Evolutionary conservation across 257 asterid species (phyloP).

Genomic region (Solanum arcanum): DNA sequence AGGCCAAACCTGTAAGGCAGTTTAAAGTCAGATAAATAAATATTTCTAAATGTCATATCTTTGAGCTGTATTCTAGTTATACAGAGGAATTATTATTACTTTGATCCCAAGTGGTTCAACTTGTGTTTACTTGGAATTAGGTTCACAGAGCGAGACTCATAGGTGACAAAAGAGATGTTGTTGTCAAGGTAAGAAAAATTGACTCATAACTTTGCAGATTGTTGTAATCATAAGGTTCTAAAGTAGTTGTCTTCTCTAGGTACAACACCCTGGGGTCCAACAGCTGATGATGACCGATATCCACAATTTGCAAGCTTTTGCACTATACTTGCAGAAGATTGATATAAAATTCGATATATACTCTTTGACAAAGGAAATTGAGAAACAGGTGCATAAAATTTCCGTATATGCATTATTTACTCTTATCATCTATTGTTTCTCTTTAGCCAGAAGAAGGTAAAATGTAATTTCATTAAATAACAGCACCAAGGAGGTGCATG

Average conservation of each 20-base stretch:
- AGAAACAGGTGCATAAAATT: conserved; percentile 59
- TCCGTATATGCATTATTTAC: background rate
- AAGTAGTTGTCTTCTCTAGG: conserved; percentile 22
- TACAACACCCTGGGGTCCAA: conserved; percentile 94
- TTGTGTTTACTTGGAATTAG: conserved; percentile 15
- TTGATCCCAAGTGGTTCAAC: background rate
- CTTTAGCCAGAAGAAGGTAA: background rate
- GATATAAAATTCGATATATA: conserved; percentile 83
- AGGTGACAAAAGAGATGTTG: conserved; percentile 78
- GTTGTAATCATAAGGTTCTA: background rate
- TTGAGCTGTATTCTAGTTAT: background rate
- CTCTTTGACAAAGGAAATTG: conserved; percentile 94
- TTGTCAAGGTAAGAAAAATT: conserved; percentile 63
- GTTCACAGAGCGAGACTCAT: conserved; percentile 79
- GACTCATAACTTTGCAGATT: background rate
- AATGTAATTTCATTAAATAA: no score
- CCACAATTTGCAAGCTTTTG: conserved; percentile 86
- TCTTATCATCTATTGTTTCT: background rate
- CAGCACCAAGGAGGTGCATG: background rate
- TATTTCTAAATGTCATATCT: background rate
- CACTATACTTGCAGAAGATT: conserved; percentile 86
- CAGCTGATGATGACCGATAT: conserved; percentile 96
- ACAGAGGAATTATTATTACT: background rate
- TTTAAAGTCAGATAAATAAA: background rate
- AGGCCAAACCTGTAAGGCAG: background rate